Base-by-base conservation (phyloP, 192 early-diverging fungal genomes). In the Coemansia sp. region DNA sequence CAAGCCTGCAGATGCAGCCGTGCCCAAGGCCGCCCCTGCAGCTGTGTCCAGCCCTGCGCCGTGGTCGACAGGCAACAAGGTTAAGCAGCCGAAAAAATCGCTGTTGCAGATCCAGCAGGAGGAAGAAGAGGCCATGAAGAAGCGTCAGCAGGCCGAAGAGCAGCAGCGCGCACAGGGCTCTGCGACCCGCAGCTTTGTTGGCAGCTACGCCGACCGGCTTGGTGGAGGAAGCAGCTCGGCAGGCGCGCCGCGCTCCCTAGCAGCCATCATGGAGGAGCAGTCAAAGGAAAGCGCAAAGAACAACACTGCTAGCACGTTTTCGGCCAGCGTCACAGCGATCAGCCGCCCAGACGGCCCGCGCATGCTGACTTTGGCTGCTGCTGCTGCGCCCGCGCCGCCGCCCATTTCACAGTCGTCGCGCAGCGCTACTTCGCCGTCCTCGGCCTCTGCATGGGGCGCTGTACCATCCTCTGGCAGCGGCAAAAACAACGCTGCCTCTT, bases 21-120 rank as follows among this genome's bases (percentile, higher is more conserved):
- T 52, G 12, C 25, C 31, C 34, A 61, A 32, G 22, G 38, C 29
- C n/a, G 48, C 29, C 30, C 28, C 48, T 30, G 18, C 36, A 36
- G 33, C 49, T 16, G 57, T 34, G 7, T 48, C 59, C 25, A 76
- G 32, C 25, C 64, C 77, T 5, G 77, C 77, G 32, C 77, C 77
- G 1, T 80, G 77, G 77, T 80, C 77, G 28, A 71, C 65, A 1
- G 31, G 56, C 45, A 11, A 64, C 33, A 71, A 63, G 54, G 40
- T 38, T 17, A 80, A 73, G 30, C 61, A 70, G 68, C 78, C 78
- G n/a, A 76, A 76, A 42, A 81, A 81, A 55, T 72, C 78, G 33
- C 61, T 83, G 16, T 45, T 80, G 67, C 76, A 83, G 61, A 83
- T 83, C 20, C 82, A 83, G 67, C 73, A 76, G 50, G 82, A 83